These are phyloP conservation scores for Didymella segeticola DNA, from an alignment of 2,329 filamentous ascomycete genomes.

Conservation along the genomic window DNA sequence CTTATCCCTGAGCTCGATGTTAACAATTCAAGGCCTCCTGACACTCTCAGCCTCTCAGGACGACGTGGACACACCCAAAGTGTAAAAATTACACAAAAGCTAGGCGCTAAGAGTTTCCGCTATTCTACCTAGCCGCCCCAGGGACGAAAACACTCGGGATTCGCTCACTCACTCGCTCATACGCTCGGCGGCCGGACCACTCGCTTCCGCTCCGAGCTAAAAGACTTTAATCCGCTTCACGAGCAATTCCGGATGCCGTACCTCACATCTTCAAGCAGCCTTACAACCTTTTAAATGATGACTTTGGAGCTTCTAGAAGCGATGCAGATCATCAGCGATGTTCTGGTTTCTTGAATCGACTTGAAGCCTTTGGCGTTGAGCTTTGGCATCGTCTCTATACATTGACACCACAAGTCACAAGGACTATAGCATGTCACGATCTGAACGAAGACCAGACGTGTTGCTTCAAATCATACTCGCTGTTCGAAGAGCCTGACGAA, in stretches of 20 bases:
- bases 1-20: background rate
- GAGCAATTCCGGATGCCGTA: constrained; percentile 12
- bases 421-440: background rate
- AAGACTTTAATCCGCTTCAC: constrained; percentile 4
- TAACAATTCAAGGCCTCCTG: constrained; percentile 4
- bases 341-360: background rate
- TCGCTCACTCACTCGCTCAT: constrained; percentile 15
- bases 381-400: background rate
- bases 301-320: background rate
- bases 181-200: constrained; percentile 28
- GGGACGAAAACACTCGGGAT: constrained; percentile 31
- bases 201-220: constrained; percentile 26
- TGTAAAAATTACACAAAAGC: constrained; percentile 8
- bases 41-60: constrained; percentile 20
- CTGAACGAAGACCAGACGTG: background rate
- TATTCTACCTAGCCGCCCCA: constrained; percentile 4
- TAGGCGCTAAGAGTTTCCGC: constrained; percentile 15
- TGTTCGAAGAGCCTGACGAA: background rate
- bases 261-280: background rate
- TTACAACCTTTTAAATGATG: background rate
- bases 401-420: background rate
- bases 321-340: background rate
- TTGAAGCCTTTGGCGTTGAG: background rate
- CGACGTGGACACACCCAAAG: constrained; percentile 18
- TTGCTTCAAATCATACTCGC: background rate